Evolutionary conservation across 306 rosid species (phyloP).

Genomic region (Vicia villosa): DNA sequence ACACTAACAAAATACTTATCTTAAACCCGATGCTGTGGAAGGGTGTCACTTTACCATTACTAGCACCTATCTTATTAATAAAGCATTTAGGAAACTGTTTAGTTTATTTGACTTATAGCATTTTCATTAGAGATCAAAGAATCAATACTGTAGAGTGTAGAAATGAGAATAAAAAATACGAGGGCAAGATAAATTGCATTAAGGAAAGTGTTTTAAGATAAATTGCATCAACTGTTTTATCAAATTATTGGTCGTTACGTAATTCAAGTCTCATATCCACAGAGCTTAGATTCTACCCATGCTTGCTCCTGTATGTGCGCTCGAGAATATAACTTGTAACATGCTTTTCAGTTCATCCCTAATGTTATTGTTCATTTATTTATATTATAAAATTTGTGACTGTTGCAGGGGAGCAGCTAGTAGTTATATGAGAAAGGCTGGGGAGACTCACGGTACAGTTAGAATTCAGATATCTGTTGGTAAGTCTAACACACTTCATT

Average conservation of each 20-base stretch:
- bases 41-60: conserved; percentile 4
- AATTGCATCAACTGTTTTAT: neutral
- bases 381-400: conserved; percentile 12
- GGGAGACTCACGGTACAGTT: conserved; percentile 81
- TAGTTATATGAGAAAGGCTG: conserved; percentile 77
- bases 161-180: neutral
- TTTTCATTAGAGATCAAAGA: neutral
- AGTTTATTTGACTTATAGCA: neutral
- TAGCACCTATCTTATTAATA: no score
- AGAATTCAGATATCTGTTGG: conserved; percentile 71
- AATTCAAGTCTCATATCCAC: conserved; percentile 5
- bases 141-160: neutral
- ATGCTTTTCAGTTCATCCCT: neutral
- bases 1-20: neutral
- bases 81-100: conserved; percentile 15
- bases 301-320: neutral
- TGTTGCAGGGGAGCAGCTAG: conserved; percentile 73
- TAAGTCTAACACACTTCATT: conserved; percentile 37
- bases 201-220: no score
- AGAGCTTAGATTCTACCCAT: conserved; percentile 16
- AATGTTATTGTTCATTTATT: neutral
- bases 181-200: neutral
- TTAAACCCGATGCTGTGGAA: conserved; percentile 18
- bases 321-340: neutral
- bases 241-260: neutral